Percentiles rank a stretch among this genome's conserved stretches.
These are phyloP conservation scores for Geoglossum cookeanum DNA, from an alignment of 2,329 filamentous ascomycete species.

Conservation along the genomic window DNA sequence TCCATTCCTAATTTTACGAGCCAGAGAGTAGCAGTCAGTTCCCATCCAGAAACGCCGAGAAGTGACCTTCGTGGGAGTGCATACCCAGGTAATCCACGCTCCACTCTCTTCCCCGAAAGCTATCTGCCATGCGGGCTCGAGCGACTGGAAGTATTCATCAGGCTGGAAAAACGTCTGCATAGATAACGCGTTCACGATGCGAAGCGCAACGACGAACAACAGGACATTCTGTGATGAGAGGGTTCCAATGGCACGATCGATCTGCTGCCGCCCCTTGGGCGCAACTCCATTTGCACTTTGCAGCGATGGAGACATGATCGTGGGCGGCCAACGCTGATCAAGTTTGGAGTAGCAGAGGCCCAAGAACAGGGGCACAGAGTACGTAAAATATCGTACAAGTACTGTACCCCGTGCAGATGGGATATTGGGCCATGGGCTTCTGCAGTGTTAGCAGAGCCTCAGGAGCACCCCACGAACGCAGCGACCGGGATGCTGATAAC, in stretches of 20 bases:
- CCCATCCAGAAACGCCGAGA: not conserved
- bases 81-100: conserved; percentile 92
- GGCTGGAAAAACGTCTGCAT: conserved; percentile 90
- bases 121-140: conserved; percentile 84
- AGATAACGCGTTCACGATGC: conserved; percentile 60
- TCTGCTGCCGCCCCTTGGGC: not conserved
- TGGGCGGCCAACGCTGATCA: not conserved
- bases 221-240: conserved; percentile 1
- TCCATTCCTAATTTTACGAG: conserved; percentile 60
- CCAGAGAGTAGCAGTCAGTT: not conserved
- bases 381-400: too few species aligned
- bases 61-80: conserved; percentile 14
- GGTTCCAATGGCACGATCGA: not conserved
- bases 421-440: too few species aligned
- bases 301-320: not conserved
- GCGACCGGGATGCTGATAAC: not conserved
- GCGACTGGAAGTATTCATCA: conserved; percentile 89
- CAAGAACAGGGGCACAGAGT: too few species aligned
- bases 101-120: conserved; percentile 60
- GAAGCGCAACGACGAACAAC: conserved; percentile 39
- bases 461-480: not conserved
- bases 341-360: too few species aligned
- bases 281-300: not conserved
- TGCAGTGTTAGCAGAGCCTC: not conserved
- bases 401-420: too few species aligned